Base-by-base conservation (phyloP, 2,329 filamentous ascomycete species). In the Lojkania enalia region DNA sequence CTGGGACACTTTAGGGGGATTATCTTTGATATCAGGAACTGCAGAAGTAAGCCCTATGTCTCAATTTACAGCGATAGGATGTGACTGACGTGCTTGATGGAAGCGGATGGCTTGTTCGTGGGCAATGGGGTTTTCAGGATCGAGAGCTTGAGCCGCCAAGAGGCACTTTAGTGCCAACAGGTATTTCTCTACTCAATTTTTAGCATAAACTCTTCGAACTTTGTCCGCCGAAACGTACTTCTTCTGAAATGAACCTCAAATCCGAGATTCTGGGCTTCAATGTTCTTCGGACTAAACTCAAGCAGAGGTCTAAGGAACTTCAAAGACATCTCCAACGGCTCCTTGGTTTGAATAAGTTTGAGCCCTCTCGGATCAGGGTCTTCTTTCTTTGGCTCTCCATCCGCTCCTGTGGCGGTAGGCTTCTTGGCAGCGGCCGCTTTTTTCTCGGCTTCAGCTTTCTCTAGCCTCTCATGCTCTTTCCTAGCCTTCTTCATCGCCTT, bases 401-500 rank as follows among this genome's bases (percentile, higher is more conserved):
- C 74, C 48, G 85, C 87, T 19, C 79, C 81, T 30, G 80, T 81
- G 21, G 79, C 77, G 18, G 77, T 77, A 42, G 83, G 80, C 50
- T 73, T 75, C 45, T 73, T 72, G 7, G 70, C 69, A 68, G 95
- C 90, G 5, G 90, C 88, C 54, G 95, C 90, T 53, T 86, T 86
- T 75, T 89, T 88, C 25, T 86, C 84, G 15, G 83, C 82, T 62
- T 84, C 88, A 55, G 90, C 89, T 19, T 86, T 85, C 30, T 90
- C 88, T 55, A 88, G 86, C 61, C 88, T 72, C 40, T 70, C 61
- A 30, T 67, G 83, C 59, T 92, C 89, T 67, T 88, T 94, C 72
- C 86, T 89, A 0, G 90, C 88, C 75, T 95, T 96, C 76, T 95
- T 95, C 20, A 86, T 79, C 0, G 88, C 89, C 76, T 92, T 95